Base-by-base conservation (phyloP, 163 green algal species). In the Chlorella variabilis region DNA sequence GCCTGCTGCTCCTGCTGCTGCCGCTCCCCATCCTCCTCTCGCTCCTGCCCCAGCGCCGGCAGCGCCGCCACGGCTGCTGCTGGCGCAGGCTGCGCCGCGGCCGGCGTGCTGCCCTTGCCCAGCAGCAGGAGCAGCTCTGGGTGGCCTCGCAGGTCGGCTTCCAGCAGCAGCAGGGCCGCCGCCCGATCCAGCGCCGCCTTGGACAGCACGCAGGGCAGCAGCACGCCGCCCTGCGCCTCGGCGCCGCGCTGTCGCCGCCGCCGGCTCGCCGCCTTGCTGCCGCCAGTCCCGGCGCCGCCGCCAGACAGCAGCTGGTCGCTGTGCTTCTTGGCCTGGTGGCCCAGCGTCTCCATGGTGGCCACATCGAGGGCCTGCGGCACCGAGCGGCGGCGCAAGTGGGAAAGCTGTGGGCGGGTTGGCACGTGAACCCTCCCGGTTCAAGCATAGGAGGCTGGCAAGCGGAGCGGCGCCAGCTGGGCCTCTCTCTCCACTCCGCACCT, bases 121-220 rank as follows among this genome's bases (percentile, higher is more conserved):
- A 80, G 73, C 54, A 80, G 56, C 27, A n/a, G 51, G 17, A 42
- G 54, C 73, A 80, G 73, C 73, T 80, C 73, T 23, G 78, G 78
- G 42, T 48, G 51, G 17, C 81, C 81, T 27, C 81, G 27, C 45
- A 82, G 48, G 17, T 77, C 59, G 3, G 48, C 81, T 36, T 86
- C 81, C 17, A 78, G 34, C 34, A 73, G 51, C 33, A 86, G 62
- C 69, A 81, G 59, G 0, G 48, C 61, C 31, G 58, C 34, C 0
- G 81, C 81, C 4, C 38, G 21, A 2, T 78, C 81, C 41, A 83
- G 2, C 0, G 81, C 59, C 34, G 39, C 11, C 20, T 68, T 71
- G 21, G 73, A 39, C 33, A 86, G 45, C 45, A 78, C 59, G 45
- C 81, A 83, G 27, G 73, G 63, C 66, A 77, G 51, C 51, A 83